These are phyloP conservation scores for Wickerhamomyces sp. DNA, from an alignment of 1,139 yeast genomes.

Conservation along the genomic window DNA sequence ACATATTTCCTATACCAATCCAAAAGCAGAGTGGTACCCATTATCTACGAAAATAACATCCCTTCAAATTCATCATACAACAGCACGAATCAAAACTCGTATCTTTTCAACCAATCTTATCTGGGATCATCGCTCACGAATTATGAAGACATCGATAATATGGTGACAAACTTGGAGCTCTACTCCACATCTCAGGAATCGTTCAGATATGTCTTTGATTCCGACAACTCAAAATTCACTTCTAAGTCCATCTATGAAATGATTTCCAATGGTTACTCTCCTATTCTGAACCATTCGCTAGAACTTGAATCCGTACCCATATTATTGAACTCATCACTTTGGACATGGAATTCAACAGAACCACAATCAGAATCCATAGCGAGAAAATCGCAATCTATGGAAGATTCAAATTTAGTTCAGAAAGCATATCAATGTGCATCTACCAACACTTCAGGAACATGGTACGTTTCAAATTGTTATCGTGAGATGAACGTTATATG, in stretches of 20 bases:
- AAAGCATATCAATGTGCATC: conserved; percentile 61
- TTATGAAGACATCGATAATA: conserved; percentile 17
- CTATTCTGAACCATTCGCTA: conserved; percentile 46
- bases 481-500: conserved; percentile 51
- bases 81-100: conserved; percentile 8
- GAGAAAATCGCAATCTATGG: conserved; percentile 12
- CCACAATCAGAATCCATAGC: conserved; percentile 32
- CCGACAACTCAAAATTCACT: conserved; percentile 29
- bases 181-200: conserved; percentile 10
- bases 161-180: conserved; percentile 13
- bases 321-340: conserved; percentile 37
- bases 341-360: conserved; percentile 70
- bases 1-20: conserved; percentile 37
- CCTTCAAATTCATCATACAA: conserved; percentile 15
- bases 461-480: conserved; percentile 65
- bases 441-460: conserved; percentile 37
- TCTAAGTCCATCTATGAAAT: conserved; percentile 30
- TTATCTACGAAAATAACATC: conserved; percentile 13
- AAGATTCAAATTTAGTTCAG: conserved; percentile 19
- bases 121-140: conserved; percentile 7
- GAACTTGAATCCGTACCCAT: conserved; percentile 24
- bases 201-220: conserved; percentile 40
- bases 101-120: conserved; percentile 13
- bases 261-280: conserved; percentile 53
- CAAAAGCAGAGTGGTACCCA: conserved; percentile 35